phyloP scores from a whole-genome alignment of 2,329 filamentous ascomycete species.

The Penicillium crustosum region DNA sequence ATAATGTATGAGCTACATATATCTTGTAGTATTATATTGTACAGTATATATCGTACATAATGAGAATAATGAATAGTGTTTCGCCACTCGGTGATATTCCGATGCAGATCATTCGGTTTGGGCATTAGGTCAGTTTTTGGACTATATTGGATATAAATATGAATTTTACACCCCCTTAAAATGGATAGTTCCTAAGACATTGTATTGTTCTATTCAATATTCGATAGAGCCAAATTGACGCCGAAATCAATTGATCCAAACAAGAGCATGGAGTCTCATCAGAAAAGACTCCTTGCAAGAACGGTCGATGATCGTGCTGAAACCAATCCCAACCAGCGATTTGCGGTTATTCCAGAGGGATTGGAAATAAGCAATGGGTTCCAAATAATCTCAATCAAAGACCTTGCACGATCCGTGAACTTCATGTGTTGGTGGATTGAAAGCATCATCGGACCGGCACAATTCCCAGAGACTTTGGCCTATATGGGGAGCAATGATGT shows the following conservation, averaged over 20 bases:
- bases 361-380: constrained; percentile 21
- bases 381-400: constrained; percentile 17
- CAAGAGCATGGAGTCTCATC: background rate
- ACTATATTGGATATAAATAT: background rate
- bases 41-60: background rate
- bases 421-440: constrained; percentile 25
- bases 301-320: constrained; percentile 5
- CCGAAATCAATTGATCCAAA: background rate
- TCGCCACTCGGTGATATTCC: background rate
- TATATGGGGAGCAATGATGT: constrained; percentile 29
- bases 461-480: constrained; percentile 18
- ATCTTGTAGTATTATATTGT: background rate
- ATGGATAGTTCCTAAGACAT: background rate
- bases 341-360: constrained; percentile 17
- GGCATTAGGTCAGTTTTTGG: background rate
- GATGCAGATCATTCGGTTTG: background rate
- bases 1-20: background rate
- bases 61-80: background rate
- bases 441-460: constrained; percentile 9
- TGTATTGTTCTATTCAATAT: background rate
- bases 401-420: constrained; percentile 21
- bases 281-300: constrained; percentile 17
- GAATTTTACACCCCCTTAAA: background rate
- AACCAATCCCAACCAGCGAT: constrained; percentile 11
- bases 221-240: background rate